phyloP scores from a whole-genome alignment of 495 filamentous ascomycete species.

The Schizothecium vesticola region DNA sequence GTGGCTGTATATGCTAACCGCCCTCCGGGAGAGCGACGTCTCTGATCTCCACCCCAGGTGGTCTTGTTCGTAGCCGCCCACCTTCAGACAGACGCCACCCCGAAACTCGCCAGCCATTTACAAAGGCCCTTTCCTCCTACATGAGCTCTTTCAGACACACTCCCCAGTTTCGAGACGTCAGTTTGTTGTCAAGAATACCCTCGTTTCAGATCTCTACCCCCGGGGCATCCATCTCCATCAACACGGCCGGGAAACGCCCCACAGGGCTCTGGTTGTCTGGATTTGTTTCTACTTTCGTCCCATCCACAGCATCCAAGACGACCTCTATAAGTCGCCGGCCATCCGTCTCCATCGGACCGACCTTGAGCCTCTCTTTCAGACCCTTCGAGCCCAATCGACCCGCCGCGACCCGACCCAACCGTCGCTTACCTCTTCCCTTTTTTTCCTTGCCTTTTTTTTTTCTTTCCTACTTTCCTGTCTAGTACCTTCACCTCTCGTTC shows the following conservation, averaged over 20 bases:
- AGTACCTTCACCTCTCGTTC: constrained; percentile 24
- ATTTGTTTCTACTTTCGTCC: constrained; percentile 21
- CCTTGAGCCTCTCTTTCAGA: constrained; percentile 26
- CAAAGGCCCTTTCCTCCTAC: constrained; percentile 35
- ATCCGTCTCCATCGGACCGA: constrained; percentile 19
- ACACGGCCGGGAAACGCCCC: constrained; percentile 10
- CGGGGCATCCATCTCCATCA: constrained; percentile 12
- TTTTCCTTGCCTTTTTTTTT: constrained; percentile 26
- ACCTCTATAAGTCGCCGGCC: constrained; percentile 31
- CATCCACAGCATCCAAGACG: constrained; percentile 14
- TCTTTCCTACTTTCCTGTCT: constrained; percentile 20
- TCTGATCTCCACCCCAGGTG: constrained; percentile 19
- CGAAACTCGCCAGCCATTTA: constrained; percentile 42
- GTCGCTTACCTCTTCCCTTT: constrained; percentile 21
- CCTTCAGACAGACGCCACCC: constrained; percentile 48
- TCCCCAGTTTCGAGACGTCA: constrained; percentile 41
- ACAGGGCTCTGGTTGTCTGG: constrained; percentile 10
- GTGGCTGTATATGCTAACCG: constrained; percentile 32
- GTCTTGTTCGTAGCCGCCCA: constrained; percentile 42
- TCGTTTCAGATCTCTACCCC: constrained; percentile 42
- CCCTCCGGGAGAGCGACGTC: constrained; percentile 28
- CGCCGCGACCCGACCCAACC: constrained; percentile 23
- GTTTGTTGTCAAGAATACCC: constrained; percentile 32
- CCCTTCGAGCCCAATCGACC: constrained; percentile 26
- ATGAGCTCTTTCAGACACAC: constrained; percentile 45